phyloP scores from a whole-genome alignment of 306 rosid species.

The Canavalia gladiata region DNA sequence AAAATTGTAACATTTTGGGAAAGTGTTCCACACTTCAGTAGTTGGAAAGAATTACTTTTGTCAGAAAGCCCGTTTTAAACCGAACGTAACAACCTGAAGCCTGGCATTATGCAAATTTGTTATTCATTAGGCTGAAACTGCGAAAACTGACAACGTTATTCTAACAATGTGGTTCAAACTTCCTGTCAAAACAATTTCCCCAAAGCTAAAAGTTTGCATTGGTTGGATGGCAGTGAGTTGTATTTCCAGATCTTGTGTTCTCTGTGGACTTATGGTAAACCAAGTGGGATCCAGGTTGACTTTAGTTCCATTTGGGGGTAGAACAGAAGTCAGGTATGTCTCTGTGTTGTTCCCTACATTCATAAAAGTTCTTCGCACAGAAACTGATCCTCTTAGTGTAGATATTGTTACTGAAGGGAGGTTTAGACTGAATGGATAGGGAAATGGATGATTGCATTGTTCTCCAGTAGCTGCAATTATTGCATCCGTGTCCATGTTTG shows the following conservation, averaged over 20 bases:
- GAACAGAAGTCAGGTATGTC: constrained; percentile 66
- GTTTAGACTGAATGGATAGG: constrained; percentile 79
- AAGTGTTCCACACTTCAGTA: neutral
- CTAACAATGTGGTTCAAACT: constrained; percentile 77
- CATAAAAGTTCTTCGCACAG: constrained; percentile 63
- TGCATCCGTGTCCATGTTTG: constrained; percentile 53
- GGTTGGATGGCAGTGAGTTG: constrained; percentile 63
- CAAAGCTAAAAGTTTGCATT: constrained; percentile 69
- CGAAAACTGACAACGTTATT: constrained; percentile 72
- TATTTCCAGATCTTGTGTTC: constrained; percentile 63
- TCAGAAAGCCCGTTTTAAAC: neutral
- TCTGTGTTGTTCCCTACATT: constrained; percentile 72
- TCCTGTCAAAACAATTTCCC: constrained; percentile 81
- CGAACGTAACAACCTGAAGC: neutral
- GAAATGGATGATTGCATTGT: constrained; percentile 58
- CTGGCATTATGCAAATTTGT: neutral
- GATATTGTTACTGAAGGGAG: constrained; percentile 85
- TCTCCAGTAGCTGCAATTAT: constrained; percentile 64
- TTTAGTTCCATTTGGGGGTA: constrained; percentile 79
- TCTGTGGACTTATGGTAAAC: constrained; percentile 74
- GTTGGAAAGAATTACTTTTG: neutral
- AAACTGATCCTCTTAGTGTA: constrained; percentile 58
- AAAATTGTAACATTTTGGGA: neutral
- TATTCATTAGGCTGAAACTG: constrained; percentile 52
- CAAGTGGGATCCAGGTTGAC: constrained; percentile 63